A percentile compares a stretch with the other conserved stretches of the same genome.
These are phyloP conservation scores for Pyrenophora teres DNA, from an alignment of 2,329 filamentous ascomycete genomes.

Conservation along the genomic window DNA sequence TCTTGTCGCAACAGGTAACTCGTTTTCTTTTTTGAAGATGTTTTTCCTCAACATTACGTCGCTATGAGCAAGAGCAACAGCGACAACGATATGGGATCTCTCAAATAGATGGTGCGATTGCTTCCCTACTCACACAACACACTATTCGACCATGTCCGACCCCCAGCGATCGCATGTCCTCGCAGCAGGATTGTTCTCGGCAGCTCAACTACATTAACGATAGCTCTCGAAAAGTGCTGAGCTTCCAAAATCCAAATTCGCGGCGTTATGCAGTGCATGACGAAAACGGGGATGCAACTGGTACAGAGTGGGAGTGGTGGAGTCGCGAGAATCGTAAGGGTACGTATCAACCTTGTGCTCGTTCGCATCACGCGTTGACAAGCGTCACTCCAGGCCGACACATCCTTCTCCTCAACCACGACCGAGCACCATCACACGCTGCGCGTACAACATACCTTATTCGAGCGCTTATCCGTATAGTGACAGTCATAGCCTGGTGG, in stretches of 20 bases:
- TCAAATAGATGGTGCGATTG: too few species aligned
- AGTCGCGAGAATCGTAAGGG: slow-evolving; percentile 3
- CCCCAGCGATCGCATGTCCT: too few species aligned
- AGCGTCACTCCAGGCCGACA: background rate
- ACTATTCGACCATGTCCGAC: too few species aligned
- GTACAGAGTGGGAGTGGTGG: background rate
- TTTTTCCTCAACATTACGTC: too few species aligned
- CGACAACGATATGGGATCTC: too few species aligned
- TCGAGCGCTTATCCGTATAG: background rate
- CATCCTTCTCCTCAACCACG: background rate
- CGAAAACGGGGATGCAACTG: background rate
- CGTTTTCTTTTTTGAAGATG: too few species aligned
- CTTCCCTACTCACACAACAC: too few species aligned
- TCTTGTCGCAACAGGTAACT: too few species aligned
- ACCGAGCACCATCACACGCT: background rate
- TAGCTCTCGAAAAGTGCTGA: background rate
- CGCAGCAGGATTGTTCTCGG: too few species aligned
- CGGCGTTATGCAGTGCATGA: background rate
- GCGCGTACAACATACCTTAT: too few species aligned
- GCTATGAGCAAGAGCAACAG: too few species aligned
- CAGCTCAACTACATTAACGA: background rate
- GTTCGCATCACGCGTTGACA: background rate
- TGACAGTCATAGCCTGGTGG: slow-evolving; percentile 1
- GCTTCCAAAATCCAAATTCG: background rate
- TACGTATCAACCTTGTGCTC: background rate